Percentiles rank a stretch among this genome's conserved stretches.
Evolutionary conservation across 2,329 filamentous ascomycete genomes (phyloP).

Genomic region (Botryotinia calthae): DNA sequence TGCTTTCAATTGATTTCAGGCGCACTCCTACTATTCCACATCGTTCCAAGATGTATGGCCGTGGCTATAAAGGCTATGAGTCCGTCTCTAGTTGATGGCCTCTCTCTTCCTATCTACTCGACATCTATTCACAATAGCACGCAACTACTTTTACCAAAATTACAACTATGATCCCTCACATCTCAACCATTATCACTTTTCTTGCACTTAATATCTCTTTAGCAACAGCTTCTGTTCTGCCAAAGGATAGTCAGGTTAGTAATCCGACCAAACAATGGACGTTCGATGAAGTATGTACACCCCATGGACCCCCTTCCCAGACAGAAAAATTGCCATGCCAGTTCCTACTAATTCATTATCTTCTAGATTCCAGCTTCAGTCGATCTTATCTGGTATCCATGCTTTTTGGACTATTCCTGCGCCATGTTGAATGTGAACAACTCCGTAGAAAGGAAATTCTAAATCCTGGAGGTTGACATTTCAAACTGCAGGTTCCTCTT

Average conservation of each 20-base stretch:
- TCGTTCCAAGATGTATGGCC: neutral
- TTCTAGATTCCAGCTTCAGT: conserved; percentile 21
- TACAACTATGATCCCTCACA: neutral
- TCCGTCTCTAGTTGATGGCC: no score
- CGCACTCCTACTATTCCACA: neutral
- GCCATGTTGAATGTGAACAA: conserved; percentile 22
- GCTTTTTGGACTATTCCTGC: conserved; percentile 18
- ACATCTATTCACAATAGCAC: neutral
- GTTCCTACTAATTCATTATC: conserved; percentile 8
- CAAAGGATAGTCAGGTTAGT: neutral
- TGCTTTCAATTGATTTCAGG: neutral
- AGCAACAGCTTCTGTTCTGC: neutral
- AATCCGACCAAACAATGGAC: conserved; percentile 13
- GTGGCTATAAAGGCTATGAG: neutral
- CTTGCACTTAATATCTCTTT: neutral
- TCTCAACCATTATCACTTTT: neutral
- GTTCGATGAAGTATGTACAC: conserved; percentile 6
- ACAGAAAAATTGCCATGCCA: neutral
- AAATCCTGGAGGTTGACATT: neutral
- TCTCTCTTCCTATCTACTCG: neutral
- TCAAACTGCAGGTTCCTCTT: conserved; percentile 23
- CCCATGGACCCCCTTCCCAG: neutral
- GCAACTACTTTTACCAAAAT: neutral
- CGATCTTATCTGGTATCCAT: conserved; percentile 23
- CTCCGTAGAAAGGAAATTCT: neutral